Conservation (phyloP, 306 rosid species). For the Begonia peltatifolia region DNA sequence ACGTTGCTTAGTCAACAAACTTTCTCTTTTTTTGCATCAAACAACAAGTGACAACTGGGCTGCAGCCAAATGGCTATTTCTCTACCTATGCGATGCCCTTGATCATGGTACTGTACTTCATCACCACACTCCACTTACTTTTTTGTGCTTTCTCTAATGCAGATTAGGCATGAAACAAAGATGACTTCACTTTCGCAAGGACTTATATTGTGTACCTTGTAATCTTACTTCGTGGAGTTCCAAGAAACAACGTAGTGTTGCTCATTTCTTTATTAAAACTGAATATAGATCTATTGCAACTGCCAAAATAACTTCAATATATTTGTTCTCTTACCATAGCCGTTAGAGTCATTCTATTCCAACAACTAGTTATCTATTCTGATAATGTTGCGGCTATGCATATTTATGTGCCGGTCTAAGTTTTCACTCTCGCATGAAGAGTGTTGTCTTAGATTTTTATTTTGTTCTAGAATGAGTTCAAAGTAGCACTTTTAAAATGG, state of each 20-base stretch:
- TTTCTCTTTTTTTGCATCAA: not conserved
- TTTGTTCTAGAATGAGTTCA: not conserved
- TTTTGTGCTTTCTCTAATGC: not conserved
- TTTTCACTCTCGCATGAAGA: not conserved
- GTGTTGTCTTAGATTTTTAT: not conserved
- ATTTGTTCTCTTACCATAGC: not conserved
- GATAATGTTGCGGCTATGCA: too few species aligned
- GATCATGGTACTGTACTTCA: not conserved
- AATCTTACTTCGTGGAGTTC: not conserved
- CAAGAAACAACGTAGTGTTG: not conserved
- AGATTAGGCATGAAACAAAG: not conserved
- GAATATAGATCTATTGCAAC: not conserved
- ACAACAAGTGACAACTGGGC: not conserved
- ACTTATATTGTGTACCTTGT: not conserved
- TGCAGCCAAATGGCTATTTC: not conserved
- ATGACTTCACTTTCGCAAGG: not conserved
- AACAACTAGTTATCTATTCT: too few species aligned
- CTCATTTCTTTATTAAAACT: not conserved
- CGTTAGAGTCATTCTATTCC: too few species aligned
- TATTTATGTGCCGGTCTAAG: not conserved
- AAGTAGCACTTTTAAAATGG: too few species aligned
- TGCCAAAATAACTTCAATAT: not conserved
- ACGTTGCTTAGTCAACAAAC: conserved; percentile 1
- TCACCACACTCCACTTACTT: too few species aligned
- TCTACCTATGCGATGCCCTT: not conserved